A percentile compares a stretch with the other conserved stretches of the same genome.
Conservation (phyloP, 441 rosid species). For the Biscutella laevigata region DNA sequence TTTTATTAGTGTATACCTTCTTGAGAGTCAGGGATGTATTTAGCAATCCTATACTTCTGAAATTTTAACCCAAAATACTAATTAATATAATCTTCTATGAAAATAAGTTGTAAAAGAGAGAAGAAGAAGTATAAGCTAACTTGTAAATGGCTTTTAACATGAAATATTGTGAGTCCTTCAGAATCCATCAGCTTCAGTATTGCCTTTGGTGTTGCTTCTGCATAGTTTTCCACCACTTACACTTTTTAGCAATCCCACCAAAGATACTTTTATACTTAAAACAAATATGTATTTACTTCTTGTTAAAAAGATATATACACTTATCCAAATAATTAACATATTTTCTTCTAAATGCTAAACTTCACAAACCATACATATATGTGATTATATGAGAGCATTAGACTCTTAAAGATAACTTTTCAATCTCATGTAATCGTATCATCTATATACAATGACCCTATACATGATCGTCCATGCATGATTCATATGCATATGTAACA, state of each 20-base stretch:
- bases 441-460: not conserved
- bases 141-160: constrained; percentile 95
- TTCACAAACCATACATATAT: not conserved
- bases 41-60: constrained; percentile 77
- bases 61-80: constrained; percentile 4
- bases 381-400: not conserved
- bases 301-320: not conserved
- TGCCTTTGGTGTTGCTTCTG: constrained; percentile 89
- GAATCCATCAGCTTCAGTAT: constrained; percentile 81
- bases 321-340: constrained; percentile 1
- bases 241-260: constrained; percentile 11
- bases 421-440: not conserved
- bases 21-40: constrained; percentile 49
- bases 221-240: constrained; percentile 14
- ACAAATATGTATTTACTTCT: not conserved
- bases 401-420: not conserved
- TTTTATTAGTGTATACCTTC: constrained; percentile 40
- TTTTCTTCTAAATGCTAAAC: not conserved
- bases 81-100: constrained; percentile 1
- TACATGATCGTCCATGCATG: not conserved
- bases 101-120: not conserved
- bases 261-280: not conserved
- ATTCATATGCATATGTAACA: constrained; percentile 1
- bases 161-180: constrained; percentile 77
- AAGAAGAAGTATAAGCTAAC: constrained; percentile 27